phyloP scores from a whole-genome alignment of 257 asterid species.

The Salvia miltiorrhiza region DNA sequence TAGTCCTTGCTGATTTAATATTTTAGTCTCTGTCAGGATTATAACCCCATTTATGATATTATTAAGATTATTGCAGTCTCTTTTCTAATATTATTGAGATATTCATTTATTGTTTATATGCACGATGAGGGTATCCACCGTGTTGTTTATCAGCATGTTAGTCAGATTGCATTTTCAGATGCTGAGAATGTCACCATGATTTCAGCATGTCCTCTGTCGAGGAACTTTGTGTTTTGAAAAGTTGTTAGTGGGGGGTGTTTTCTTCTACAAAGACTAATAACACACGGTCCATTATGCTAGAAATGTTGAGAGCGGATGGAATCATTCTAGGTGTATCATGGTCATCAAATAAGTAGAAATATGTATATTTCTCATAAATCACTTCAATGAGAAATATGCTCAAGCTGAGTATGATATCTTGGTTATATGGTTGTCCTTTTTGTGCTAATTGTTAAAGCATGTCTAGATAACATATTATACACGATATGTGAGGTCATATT shows the following conservation, averaged over 20 bases:
- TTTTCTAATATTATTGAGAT: not conserved
- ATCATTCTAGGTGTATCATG: no score
- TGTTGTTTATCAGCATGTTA: not conserved
- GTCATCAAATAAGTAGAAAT: no score
- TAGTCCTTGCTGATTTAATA: not conserved
- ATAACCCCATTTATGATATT: not conserved
- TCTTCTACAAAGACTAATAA: not conserved
- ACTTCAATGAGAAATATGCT: conserved; percentile 5
- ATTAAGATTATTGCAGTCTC: not conserved
- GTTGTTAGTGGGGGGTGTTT: not conserved
- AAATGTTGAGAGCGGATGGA: no score
- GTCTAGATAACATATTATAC: no score
- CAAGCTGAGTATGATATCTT: no score
- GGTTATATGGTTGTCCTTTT: no score
- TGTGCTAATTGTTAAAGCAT: no score
- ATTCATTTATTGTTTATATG: not conserved
- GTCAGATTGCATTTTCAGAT: not conserved
- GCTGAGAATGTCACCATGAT: not conserved
- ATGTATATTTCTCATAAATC: not conserved
- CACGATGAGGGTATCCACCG: not conserved
- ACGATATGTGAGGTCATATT: no score
- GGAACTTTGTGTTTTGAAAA: not conserved
- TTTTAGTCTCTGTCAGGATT: not conserved
- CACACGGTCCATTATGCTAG: no score
- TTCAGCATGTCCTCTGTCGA: not conserved